Evolutionary conservation across 441 rosid species (phyloP).

Genomic region (Geranium incanum): DNA sequence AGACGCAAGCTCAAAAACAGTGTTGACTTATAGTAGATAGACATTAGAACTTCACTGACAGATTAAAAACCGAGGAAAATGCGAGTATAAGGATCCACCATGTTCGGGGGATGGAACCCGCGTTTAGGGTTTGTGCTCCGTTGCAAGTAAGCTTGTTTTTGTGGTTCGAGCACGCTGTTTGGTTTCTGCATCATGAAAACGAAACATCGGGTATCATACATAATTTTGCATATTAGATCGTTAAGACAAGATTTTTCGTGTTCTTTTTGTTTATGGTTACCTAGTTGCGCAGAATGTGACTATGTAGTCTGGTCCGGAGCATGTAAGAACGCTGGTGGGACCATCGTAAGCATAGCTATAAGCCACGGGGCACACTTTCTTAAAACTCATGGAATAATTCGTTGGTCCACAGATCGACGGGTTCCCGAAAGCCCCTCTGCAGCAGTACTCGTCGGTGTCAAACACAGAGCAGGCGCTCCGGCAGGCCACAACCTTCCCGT

Average conservation of each 20-base stretch:
- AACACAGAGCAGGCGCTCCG: conserved; percentile 94
- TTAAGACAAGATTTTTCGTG: neutral
- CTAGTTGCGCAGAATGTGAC: conserved; percentile 62
- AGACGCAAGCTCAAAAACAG: neutral
- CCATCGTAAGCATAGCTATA: conserved; percentile 95
- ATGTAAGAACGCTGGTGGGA: conserved; percentile 73
- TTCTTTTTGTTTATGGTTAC: conserved; percentile 23
- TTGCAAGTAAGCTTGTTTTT: conserved; percentile 14
- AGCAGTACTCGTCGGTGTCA: conserved; percentile 82
- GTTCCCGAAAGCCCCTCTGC: conserved; percentile 64
- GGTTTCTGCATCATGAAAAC: conserved; percentile 37
- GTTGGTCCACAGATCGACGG: conserved; percentile 62
- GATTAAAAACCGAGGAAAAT: neutral
- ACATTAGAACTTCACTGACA: neutral
- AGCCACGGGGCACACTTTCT: conserved; percentile 78
- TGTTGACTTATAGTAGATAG: neutral
- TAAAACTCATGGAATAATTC: conserved; percentile 66
- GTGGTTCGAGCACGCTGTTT: conserved; percentile 64
- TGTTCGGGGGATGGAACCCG: neutral
- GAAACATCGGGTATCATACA: too few species aligned
- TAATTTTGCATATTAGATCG: too few species aligned
- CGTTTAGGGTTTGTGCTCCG: neutral
- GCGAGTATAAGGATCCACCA: conserved; percentile 1
- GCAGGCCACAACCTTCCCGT: conserved; percentile 63
- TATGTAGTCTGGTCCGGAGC: conserved; percentile 64